phyloP scores from a whole-genome alignment of 2,329 filamentous ascomycete genomes.

The Rutstroemia sp. region DNA sequence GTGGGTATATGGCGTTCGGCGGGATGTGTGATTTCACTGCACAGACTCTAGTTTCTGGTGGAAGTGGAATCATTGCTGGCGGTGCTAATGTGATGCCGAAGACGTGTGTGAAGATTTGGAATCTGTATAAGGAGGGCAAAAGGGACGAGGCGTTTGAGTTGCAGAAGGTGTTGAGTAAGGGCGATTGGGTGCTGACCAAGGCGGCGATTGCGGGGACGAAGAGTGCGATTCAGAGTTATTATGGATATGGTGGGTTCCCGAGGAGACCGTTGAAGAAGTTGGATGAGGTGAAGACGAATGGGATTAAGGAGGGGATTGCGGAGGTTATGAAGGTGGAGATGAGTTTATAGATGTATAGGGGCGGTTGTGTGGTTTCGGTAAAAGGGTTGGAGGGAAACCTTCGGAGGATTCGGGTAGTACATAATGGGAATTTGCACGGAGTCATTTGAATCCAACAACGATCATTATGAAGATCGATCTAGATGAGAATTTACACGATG shows the following conservation, averaged over 20 bases:
- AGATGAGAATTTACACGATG: too few relatives aligned
- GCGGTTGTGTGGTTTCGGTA: too few relatives aligned
- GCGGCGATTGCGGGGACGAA: constrained; percentile 82
- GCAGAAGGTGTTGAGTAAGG: constrained; percentile 70
- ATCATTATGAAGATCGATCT: too few relatives aligned
- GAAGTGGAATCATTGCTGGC: constrained; percentile 78
- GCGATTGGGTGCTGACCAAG: constrained; percentile 80
- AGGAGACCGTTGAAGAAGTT: constrained; percentile 64
- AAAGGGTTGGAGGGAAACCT: too few relatives aligned
- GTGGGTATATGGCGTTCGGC: constrained; percentile 77
- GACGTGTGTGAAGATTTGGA: constrained; percentile 70
- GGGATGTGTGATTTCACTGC: constrained; percentile 84
- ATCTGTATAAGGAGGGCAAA: constrained; percentile 66
- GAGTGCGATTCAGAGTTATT: constrained; percentile 71
- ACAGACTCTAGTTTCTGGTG: constrained; percentile 72
- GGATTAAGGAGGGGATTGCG: constrained; percentile 47
- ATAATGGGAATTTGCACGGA: too few relatives aligned
- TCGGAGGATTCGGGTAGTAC: too few relatives aligned
- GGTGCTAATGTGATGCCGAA: constrained; percentile 82
- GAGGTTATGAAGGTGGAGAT: constrained; percentile 62
- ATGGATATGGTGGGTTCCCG: constrained; percentile 73
- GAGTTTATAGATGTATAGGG: constrained; percentile 22
- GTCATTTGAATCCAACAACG: too few relatives aligned
- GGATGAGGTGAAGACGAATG: constrained; percentile 45
- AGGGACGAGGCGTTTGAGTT: constrained; percentile 66